Evolutionary conservation across 202 grass and related monocot species (phyloP), one percentile per base, ranked within the genome.

Genomic region (Digitaria exilis): DNA sequence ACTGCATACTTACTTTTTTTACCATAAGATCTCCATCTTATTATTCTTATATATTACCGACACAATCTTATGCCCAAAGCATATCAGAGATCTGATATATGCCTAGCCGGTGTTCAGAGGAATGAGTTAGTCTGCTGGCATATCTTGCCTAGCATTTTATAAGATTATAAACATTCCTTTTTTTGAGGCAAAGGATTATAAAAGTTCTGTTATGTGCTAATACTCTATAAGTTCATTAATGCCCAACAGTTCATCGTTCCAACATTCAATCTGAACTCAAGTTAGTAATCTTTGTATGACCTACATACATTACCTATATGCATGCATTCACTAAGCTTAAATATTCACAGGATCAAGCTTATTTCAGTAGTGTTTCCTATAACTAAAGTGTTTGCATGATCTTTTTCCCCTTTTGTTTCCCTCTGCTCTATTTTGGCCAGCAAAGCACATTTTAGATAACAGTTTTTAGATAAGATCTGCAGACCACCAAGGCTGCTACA

Each of bases 281-380:
- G 61, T 88, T 80, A 46, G 39, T 54, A 35, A 76, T 84, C 19
- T 17, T 78, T 28, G 19, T 79, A 65, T 84, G 51, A 21, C 59
- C 66, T 82, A 64, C 37, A 31, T 24, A 74, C 25, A 4, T 21
- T 15, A 22, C 11, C 8, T 65, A 26, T 37, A 54, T 83, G 63
- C 63, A 59, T 84, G 75, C 42, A 70, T 82, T 48, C 30, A 84
- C 0, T 60, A 42, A 74, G 55, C 15, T 67, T 77, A 58, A 61
- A 62, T 77, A 55, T 69, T 46, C 30, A 68, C 25, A 69, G 21
- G 31, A 25, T 9, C 34, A 86, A 71, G 8, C 41, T 69, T 79
- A 52, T 22, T 59, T 57, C 10, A 11, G 9, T 25, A 39, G 18
- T 44, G 42, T 80, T 78, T 71, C 54, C 21, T 78, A 18, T 22